Evolutionary conservation across 805 yeast species (phyloP), one percentile per base, ranked within the genome.

Genomic region (Metschnikowia lunata): DNA sequence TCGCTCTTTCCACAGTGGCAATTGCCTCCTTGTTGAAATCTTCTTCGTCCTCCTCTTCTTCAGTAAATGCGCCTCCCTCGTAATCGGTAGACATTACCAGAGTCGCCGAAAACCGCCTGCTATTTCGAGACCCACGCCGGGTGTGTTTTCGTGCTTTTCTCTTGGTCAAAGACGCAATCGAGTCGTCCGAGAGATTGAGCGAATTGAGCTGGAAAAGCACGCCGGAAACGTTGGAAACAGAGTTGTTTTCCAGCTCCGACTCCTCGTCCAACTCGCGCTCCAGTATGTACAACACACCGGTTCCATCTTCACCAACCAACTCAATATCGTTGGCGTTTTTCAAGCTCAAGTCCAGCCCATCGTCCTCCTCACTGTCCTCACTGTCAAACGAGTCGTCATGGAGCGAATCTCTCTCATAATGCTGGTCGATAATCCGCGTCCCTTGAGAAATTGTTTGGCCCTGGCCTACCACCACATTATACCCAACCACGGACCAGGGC

Each of bases 1-100:
- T 77, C 1, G 99, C 95, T 60, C 99, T 78, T 55, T 83, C 88
- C 29, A 93, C 86, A 0, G 97, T 88, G 9, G 95, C 97, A 47
- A 85, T 72, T n/a, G 97, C 99, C 71, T 93, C 99, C 45, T 75
- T 76, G 52, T 78, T 77, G 64, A 91, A 91, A 60, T 85, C 88
- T 62, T 87, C 96, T 44, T 81, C 88, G 33, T 47, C 40, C 34
- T 68, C 74, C 35, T 66, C 74, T 10, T 62, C 69, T 26, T 60
- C 70, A 29, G 63, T 55, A 23, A 52, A 59, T 8, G 58, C 69
- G 15, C 52, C 57, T 14, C 65, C 69, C 35, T 68, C 74, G 49
- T 68, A 75, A 53, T 79, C 83, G 1, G 83, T 78, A 3, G 72
- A 66, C 41, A 68, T 52, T 37, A 50, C 39, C 33, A 71, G 66